Conservation (phyloP, 1,284 basidiomycete species). For the Mrakiaceae sp. region DNA sequence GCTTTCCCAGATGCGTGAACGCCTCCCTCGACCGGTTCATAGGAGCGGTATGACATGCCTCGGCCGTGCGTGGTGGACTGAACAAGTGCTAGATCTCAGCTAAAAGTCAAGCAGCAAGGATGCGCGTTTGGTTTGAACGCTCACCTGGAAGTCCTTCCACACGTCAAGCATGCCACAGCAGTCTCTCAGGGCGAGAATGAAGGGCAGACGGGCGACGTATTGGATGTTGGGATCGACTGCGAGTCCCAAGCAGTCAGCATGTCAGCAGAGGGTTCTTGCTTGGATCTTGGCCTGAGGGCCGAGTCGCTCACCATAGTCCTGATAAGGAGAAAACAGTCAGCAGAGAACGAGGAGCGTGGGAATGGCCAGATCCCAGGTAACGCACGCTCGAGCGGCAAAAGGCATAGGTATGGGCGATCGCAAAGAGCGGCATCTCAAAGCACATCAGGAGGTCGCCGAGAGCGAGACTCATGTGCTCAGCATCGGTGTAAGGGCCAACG, state of each 20-base stretch:
- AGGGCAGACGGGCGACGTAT: conserved; percentile 59
- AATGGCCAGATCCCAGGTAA: conserved; percentile 6
- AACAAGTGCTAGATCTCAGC: no score
- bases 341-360: not conserved
- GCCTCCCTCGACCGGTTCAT: conserved; percentile 78
- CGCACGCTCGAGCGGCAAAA: conserved; percentile 46
- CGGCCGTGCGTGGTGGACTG: conserved; percentile 73
- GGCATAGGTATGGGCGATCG: conserved; percentile 80
- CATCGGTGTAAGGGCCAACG: conserved; percentile 25
- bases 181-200: conserved; percentile 76
- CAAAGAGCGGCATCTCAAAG: conserved; percentile 96
- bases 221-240: conserved; percentile 10
- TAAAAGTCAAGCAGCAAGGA: no score
- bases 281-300: no score
- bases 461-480: conserved; percentile 72
- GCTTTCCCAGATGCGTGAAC: conserved; percentile 71
- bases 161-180: conserved; percentile 80
- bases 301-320: no score
- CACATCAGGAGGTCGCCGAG: conserved; percentile 84
- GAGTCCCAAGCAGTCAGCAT: not conserved
- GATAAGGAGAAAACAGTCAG: not conserved
- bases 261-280: not conserved
- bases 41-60: conserved; percentile 88
- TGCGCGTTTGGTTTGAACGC: no score
- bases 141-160: conserved; percentile 52